A percentile compares a stretch with the other conserved stretches of the same genome.
Conservation (phyloP, 2,329 filamentous ascomycete species). For the Claviceps arundinis region DNA sequence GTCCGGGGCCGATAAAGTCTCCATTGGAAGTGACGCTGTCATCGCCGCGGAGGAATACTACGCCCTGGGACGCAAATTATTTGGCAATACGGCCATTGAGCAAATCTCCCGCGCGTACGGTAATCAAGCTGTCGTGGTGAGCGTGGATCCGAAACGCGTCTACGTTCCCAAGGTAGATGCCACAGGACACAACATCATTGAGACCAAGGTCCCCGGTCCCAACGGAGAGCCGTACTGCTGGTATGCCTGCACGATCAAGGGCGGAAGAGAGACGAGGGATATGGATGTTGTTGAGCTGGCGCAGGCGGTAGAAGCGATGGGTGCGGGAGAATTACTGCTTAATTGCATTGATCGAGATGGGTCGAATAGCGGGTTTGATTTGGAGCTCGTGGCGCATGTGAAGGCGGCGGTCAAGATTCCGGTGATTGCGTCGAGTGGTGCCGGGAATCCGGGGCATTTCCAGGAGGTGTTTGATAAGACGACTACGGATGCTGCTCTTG, state of each 20-base stretch:
- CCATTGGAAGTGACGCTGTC: slow-evolving; percentile 90
- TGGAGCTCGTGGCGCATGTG: slow-evolving; percentile 80
- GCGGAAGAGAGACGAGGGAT: slow-evolving; percentile 85
- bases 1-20: slow-evolving; percentile 92
- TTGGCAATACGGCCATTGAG: slow-evolving; percentile 83
- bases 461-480: slow-evolving; percentile 80
- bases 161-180: slow-evolving; percentile 66
- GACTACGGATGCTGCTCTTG: slow-evolving; percentile 78
- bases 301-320: slow-evolving; percentile 88
- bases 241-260: slow-evolving; percentile 97
- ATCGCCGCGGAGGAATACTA: slow-evolving; percentile 87
- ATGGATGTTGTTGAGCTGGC: slow-evolving; percentile 83
- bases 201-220: slow-evolving; percentile 56
- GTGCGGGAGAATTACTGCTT: slow-evolving; percentile 81
- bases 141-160: slow-evolving; percentile 82
- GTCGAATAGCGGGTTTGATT: slow-evolving; percentile 85
- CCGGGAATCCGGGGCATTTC: slow-evolving; percentile 79
- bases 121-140: slow-evolving; percentile 92
- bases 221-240: slow-evolving; percentile 74
- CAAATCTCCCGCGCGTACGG: slow-evolving; percentile 89
- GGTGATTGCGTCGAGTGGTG: slow-evolving; percentile 88
- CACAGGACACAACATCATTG: slow-evolving; percentile 57
- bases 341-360: slow-evolving; percentile 98
- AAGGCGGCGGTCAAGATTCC: slow-evolving; percentile 81
- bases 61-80: slow-evolving; percentile 50